These are phyloP conservation scores for Dalbergia cochinchinensis DNA, from an alignment of 306 rosid species.

Conservation along the genomic window DNA sequence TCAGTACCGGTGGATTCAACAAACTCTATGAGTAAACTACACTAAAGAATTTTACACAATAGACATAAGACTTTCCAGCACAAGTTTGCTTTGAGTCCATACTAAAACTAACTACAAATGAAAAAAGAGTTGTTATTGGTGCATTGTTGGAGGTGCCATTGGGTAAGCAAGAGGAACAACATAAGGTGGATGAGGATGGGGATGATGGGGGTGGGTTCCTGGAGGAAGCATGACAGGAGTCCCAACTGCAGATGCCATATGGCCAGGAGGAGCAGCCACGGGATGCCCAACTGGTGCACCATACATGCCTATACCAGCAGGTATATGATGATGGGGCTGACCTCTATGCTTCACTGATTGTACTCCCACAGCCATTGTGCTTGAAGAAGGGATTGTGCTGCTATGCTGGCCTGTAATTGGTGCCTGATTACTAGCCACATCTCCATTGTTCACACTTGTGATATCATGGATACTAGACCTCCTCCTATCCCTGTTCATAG, in stretches of 20 bases:
- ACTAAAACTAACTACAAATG: conserved; percentile 39
- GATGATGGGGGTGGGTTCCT: conserved; percentile 60
- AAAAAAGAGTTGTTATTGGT: conserved; percentile 57
- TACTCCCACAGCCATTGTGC: conserved; percentile 63
- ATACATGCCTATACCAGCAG: conserved; percentile 82
- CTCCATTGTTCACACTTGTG: conserved; percentile 86
- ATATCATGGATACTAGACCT: conserved; percentile 98
- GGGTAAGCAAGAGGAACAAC: conserved; percentile 95
- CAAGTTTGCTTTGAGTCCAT: conserved; percentile 40
- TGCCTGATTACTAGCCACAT: conserved; percentile 64
- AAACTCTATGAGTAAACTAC: conserved; percentile 34
- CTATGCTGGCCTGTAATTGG: conserved; percentile 92
- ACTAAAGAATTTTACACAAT: conserved; percentile 31
- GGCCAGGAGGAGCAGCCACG: conserved; percentile 80
- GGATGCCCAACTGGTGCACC: conserved; percentile 93
- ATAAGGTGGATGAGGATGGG: conserved; percentile 58
- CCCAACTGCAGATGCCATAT: conserved; percentile 91
- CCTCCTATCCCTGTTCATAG: conserved; percentile 95
- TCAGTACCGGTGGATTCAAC: conserved; percentile 36
- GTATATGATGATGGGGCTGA: conserved; percentile 53
- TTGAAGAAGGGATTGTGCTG: conserved; percentile 55
- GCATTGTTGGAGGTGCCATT: conserved; percentile 96
- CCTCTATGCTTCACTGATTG: conserved; percentile 73
- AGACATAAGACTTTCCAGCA: conserved; percentile 39
- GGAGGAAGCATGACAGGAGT: conserved; percentile 97